These are phyloP conservation scores for Elymus sibiricus DNA, from an alignment of 176 grass and related monocot genomes.

Conservation along the genomic window DNA sequence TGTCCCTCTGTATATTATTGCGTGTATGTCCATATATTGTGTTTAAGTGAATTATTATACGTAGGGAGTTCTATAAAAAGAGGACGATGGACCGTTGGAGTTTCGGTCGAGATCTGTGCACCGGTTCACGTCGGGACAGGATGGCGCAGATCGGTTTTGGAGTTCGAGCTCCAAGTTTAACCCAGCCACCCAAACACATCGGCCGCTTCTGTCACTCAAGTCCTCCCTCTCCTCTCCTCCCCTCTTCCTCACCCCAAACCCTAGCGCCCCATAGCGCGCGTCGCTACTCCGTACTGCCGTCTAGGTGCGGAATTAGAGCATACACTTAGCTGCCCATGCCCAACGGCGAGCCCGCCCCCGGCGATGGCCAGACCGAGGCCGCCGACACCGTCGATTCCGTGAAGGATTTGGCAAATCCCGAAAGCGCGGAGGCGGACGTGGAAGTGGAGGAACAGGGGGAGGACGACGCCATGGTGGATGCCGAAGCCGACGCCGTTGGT, in stretches of 20 bases:
- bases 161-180: neutral
- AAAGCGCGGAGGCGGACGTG: slow-evolving; percentile 12
- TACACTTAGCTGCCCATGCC: neutral
- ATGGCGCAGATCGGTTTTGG: neutral
- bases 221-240: neutral
- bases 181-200: neutral
- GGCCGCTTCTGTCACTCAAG: neutral
- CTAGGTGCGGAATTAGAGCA: neutral
- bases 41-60: too few species aligned
- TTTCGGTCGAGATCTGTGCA: neutral
- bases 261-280: neutral
- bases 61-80: too few species aligned
- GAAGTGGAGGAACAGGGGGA: slow-evolving; percentile 3
- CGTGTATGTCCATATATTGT: too few species aligned
- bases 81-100: too few species aligned
- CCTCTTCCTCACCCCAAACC: slow-evolving; percentile 14
- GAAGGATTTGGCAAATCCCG: neutral
- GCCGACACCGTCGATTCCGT: neutral
- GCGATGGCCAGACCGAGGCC: neutral
- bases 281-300: neutral
- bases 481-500: neutral
- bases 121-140: neutral
- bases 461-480: neutral
- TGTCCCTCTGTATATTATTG: too few species aligned
- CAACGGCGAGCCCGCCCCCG: neutral